Evolutionary conservation across 306 rosid genomes (phyloP).

Genomic region (Dryas octopetala): DNA sequence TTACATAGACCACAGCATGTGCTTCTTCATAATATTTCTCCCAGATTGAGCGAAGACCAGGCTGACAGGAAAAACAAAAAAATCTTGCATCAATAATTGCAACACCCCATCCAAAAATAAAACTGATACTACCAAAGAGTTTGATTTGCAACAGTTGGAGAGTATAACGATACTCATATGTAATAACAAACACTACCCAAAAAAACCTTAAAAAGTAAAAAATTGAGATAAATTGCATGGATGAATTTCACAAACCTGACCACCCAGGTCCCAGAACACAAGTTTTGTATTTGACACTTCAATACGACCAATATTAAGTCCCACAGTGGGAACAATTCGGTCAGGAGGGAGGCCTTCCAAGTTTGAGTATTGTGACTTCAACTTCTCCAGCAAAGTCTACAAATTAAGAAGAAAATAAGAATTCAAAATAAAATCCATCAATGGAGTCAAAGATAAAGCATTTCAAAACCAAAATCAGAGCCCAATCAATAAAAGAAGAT

Average conservation of each 20-base stretch:
- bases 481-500: background rate
- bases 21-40: conserved; percentile 99
- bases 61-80: conserved; percentile 43
- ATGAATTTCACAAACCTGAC: conserved; percentile 67
- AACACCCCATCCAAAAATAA: conserved; percentile 10
- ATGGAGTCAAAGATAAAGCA: conserved; percentile 4
- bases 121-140: background rate
- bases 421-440: conserved; percentile 7
- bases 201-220: too few relatives aligned
- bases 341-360: conserved; percentile 90
- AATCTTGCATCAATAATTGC: conserved; percentile 29
- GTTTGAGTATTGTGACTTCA: conserved; percentile 78
- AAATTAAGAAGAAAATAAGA: conserved; percentile 13
- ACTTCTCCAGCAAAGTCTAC: conserved; percentile 94
- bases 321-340: conserved; percentile 98
- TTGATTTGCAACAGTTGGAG: background rate
- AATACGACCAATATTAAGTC: conserved; percentile 92
- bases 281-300: conserved; percentile 84
- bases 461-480: background rate
- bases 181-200: background rate
- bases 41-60: conserved; percentile 98
- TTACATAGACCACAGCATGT: conserved; percentile 85
- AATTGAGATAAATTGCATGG: background rate
- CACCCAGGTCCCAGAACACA: conserved; percentile 98
- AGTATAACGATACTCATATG: background rate